These are phyloP conservation scores for Microcera coccophila DNA, from an alignment of 2,329 filamentous ascomycete genomes.

Conservation along the genomic window DNA sequence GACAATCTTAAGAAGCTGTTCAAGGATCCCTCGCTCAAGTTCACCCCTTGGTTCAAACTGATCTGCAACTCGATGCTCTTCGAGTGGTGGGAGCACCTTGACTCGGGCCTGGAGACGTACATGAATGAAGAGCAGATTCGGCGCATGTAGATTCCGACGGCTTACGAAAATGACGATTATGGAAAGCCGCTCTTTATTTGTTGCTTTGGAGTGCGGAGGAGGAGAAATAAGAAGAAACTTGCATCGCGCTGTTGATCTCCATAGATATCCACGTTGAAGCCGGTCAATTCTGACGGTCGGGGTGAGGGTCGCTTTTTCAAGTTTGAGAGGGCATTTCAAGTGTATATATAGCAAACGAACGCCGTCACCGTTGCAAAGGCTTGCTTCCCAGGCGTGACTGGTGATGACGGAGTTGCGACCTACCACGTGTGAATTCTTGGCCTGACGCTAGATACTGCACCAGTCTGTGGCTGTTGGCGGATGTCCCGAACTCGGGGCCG, in stretches of 20 bases:
- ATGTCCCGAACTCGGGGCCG: too few species aligned
- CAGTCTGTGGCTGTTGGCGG: too few species aligned
- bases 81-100: slow-evolving; percentile 91
- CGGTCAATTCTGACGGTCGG: slow-evolving; percentile 1
- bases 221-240: slow-evolving; percentile 5
- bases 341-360: too few species aligned
- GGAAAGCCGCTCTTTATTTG: slow-evolving; percentile 1
- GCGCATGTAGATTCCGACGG: slow-evolving; percentile 58
- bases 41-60: slow-evolving; percentile 99
- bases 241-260: slow-evolving; percentile 20
- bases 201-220: background rate
- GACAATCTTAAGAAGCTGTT: slow-evolving; percentile 84
- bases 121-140: slow-evolving; percentile 81
- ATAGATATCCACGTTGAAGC: slow-evolving; percentile 27
- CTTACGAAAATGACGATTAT: slow-evolving; percentile 6
- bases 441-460: too few species aligned
- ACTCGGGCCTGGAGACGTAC: slow-evolving; percentile 78
- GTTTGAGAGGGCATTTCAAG: too few species aligned
- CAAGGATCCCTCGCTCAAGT: slow-evolving; percentile 71
- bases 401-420: background rate
- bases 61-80: slow-evolving; percentile 98
- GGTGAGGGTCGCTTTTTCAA: slow-evolving; percentile 14
- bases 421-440: too few species aligned
- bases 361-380: too few species aligned
- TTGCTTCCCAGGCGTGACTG: too few species aligned